Evolutionary conservation across 2,329 filamentous ascomycete genomes (phyloP).

Genomic region (Ceratocystis variospora): DNA sequence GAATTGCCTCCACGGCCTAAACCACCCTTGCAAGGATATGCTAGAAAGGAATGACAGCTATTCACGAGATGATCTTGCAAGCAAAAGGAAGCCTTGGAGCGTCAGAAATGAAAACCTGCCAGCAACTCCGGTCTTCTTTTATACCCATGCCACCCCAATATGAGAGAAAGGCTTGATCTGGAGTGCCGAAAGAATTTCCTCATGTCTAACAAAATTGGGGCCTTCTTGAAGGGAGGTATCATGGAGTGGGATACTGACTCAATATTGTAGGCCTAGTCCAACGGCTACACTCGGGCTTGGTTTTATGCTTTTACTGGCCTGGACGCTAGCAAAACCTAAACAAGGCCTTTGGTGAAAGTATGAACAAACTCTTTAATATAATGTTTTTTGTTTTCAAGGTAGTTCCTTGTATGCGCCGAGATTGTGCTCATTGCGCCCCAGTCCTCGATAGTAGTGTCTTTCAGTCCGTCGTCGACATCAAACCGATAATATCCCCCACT

Average conservation of each 20-base stretch:
- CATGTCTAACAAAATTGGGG: neutral
- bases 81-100: no score
- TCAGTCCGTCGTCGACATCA: conserved; percentile 23
- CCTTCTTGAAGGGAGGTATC: neutral
- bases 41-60: no score
- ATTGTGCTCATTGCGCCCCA: conserved; percentile 23
- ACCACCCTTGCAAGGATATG: no score
- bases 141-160: neutral
- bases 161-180: neutral
- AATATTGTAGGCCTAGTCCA: neutral
- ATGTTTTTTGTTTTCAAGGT: conserved; percentile 17
- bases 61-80: no score
- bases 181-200: neutral
- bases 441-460: conserved; percentile 23
- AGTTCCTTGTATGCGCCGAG: conserved; percentile 22
- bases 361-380: neutral
- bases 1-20: no score
- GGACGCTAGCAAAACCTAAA: neutral
- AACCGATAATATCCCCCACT: conserved; percentile 23
- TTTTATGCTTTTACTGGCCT: neutral
- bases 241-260: neutral
- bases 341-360: neutral
- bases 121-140: neutral
- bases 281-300: neutral
- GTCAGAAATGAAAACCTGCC: neutral